Evolutionary conservation across 768 basidiomycete species (phyloP).

Genomic region (Mycena latifolia): DNA sequence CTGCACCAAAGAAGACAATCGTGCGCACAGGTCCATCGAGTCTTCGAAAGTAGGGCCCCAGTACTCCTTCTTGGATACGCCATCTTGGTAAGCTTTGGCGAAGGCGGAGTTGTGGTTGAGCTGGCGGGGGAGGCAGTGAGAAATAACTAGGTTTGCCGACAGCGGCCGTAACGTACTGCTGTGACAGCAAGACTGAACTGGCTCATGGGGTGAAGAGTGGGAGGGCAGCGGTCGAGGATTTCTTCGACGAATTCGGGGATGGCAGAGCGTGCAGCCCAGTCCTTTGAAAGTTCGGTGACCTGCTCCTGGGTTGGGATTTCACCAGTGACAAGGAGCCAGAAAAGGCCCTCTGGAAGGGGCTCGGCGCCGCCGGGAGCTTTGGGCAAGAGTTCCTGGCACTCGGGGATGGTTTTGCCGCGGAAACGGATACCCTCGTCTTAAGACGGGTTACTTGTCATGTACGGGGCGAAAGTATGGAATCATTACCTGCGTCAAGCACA

Average conservation of each 20-base stretch:
- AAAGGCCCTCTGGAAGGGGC: conserved; percentile 93
- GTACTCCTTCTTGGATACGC: conserved; percentile 95
- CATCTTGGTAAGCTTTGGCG: conserved; percentile 93
- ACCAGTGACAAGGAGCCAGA: conserved; percentile 96
- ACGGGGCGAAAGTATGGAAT: conserved; percentile 6
- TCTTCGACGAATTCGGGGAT: conserved; percentile 98
- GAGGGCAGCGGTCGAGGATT: conserved; percentile 92
- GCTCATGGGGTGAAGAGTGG: conserved; percentile 98
- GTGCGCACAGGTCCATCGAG: conserved; percentile 82
- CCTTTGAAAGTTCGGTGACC: conserved; percentile 85
- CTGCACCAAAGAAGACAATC: background rate
- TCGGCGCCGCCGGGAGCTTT: conserved; percentile 91
- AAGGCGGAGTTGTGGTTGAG: conserved; percentile 97
- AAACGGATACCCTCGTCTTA: conserved; percentile 97
- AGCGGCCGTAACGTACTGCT: conserved; percentile 64
- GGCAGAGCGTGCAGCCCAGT: conserved; percentile 94
- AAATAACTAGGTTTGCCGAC: conserved; percentile 15
- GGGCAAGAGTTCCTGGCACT: conserved; percentile 88
- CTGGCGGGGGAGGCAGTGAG: conserved; percentile 53
- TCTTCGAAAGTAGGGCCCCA: conserved; percentile 96
- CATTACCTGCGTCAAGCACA: conserved; percentile 88
- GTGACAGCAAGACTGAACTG: conserved; percentile 98
- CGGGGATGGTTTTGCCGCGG: conserved; percentile 95
- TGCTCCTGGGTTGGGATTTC: conserved; percentile 95
- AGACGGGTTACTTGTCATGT: conserved; percentile 27